phyloP scores from a whole-genome alignment of 208 protist genomes.

The Acanthamoeba triangularis region DNA sequence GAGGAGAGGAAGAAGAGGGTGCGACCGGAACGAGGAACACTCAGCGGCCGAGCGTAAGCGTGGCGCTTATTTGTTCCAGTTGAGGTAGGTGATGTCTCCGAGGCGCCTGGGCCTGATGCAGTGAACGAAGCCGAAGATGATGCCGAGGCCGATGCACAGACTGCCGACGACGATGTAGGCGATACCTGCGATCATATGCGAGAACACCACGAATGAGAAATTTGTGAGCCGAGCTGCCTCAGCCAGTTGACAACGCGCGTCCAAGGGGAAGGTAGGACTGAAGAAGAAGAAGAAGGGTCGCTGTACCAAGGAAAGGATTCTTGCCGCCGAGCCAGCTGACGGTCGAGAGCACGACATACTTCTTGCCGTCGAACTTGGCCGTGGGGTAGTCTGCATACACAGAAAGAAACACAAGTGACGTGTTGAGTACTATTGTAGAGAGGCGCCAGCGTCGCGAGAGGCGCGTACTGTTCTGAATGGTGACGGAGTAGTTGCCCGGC shows the following conservation, averaged over 20 bases:
- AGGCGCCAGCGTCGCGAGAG: not conserved
- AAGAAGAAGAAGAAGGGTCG: not conserved
- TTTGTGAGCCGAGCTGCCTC: not conserved
- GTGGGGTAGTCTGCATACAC: conserved; percentile 92
- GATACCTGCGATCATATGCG: conserved; percentile 47
- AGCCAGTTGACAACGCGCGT: not conserved
- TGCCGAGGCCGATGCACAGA: conserved; percentile 93
- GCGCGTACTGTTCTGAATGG: conserved; percentile 92
- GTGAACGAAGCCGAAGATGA: conserved; percentile 91
- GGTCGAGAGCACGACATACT: conserved; percentile 96
- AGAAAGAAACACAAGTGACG: not conserved
- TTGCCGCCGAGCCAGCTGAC: conserved; percentile 97
- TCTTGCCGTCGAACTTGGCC: conserved; percentile 95
- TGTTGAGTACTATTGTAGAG: not conserved
- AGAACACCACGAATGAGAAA: not conserved
- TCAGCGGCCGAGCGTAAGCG: not conserved
- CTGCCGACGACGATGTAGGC: conserved; percentile 96
- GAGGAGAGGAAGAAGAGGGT: too few species aligned
- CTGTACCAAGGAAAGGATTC: conserved; percentile 95
- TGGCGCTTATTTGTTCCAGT: conserved; percentile 85
- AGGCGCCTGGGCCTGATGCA: conserved; percentile 84
- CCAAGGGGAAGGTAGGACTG: too few species aligned
- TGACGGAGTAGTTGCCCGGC: conserved; percentile 94
- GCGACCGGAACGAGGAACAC: too few species aligned
- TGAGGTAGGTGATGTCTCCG: conserved; percentile 87